A percentile compares a stretch with the other conserved stretches of the same genome.
These are phyloP conservation scores for Annulohypoxylon stygium DNA, from an alignment of 495 filamentous ascomycete species.

Conservation along the genomic window DNA sequence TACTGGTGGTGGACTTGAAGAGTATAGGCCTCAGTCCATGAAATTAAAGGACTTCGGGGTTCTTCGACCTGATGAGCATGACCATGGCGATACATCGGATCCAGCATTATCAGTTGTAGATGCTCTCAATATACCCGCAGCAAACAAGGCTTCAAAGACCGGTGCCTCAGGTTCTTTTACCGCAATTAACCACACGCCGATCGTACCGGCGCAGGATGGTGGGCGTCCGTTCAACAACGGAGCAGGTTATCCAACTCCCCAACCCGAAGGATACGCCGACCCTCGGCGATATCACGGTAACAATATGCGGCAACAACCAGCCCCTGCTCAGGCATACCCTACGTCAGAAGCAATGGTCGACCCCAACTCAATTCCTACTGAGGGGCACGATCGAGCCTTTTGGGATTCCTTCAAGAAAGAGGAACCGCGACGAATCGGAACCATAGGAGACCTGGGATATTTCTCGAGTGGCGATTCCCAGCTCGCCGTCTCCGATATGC, in stretches of 20 bases:
- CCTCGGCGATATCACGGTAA: slow-evolving; percentile 33
- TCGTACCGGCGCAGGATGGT: slow-evolving; percentile 32
- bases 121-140: slow-evolving; percentile 19
- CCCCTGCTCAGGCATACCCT: slow-evolving; percentile 25
- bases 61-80: slow-evolving; percentile 52
- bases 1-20: slow-evolving; percentile 74
- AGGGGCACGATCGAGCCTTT: slow-evolving; percentile 41
- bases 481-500: slow-evolving; percentile 38
- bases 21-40: slow-evolving; percentile 67
- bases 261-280: slow-evolving; percentile 40
- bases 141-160: slow-evolving; percentile 49
- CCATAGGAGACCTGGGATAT: slow-evolving; percentile 56
- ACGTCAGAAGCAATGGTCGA: slow-evolving; percentile 29
- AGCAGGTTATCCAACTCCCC: slow-evolving; percentile 36
- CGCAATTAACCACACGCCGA: slow-evolving; percentile 62
- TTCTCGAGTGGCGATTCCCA: slow-evolving; percentile 57
- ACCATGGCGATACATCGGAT: slow-evolving; percentile 45
- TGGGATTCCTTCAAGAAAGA: slow-evolving; percentile 49
- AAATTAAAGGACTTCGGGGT: slow-evolving; percentile 60
- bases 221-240: slow-evolving; percentile 27
- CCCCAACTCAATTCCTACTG: slow-evolving; percentile 40
- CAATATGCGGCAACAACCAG: slow-evolving; percentile 18
- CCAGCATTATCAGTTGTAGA: slow-evolving; percentile 51
- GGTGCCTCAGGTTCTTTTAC: slow-evolving; percentile 60
- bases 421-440: slow-evolving; percentile 51